Evolutionary conservation across 139 green algal genomes (phyloP), one percentile per base, ranked within the genome.

Genomic region (Coccomyxa sp.): DNA sequence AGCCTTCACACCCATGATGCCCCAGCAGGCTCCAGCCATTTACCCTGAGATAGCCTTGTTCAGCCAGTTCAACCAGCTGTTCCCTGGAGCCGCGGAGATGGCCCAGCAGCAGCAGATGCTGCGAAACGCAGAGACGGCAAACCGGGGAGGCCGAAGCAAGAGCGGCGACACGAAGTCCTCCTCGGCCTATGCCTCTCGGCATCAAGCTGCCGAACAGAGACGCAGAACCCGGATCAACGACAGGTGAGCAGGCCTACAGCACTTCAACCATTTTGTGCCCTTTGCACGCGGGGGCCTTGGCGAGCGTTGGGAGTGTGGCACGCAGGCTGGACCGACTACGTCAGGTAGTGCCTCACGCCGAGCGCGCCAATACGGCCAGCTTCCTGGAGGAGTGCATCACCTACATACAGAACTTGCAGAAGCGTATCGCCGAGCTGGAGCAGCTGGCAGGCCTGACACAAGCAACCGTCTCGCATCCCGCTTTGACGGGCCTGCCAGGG

Each of bases 361-460:
- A 97, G 79, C 86, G 93, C 0, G 86, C 92, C 40, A 97, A 97
- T 87, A 97, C 93, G 8, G 92, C 92, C 10, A 78, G 73, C 55
- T 96, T 96, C 70, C 55, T 96, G 22, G 92, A 96, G 71, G 91
- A 96, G 78, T 87, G 93, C 6, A 88, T 95, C 72, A 88, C 82
- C 37, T 95, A 95, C 76, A 89, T 97, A 34, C 70, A 90, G 40
- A 5, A 12, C 1, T 78, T 96, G 27, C 87, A 84, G 55, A 39
- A 72, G 31, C 72, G 78, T 10, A 54, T 82, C 12, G 35, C 40
- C 18, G 78, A 78, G 73, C 72, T 82, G 38, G 78, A 82, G 72
- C 34, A 74, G 70, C 14, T 12, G 35, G 24, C 18, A 74, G 70
- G 14, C 64, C 14, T 33, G 64, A 16, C 8, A 27, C 22, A 16